Conservation (phyloP, 129 eudicot species). For the Saussurea involucrata region DNA sequence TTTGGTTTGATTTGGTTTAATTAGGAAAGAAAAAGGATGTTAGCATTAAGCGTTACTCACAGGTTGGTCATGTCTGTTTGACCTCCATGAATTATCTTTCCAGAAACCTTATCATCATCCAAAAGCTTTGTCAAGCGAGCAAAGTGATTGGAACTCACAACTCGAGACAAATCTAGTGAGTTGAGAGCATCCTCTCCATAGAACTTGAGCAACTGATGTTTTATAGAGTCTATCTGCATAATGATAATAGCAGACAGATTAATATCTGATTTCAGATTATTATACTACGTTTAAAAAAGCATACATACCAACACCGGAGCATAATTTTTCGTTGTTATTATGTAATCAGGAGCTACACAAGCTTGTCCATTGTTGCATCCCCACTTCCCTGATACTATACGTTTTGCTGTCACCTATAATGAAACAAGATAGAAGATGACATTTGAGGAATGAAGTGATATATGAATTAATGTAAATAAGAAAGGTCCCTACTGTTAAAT, state of each 20-base stretch:
- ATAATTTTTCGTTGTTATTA: conserved; percentile 65
- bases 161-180: conserved; percentile 73
- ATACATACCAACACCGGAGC: conserved; percentile 65
- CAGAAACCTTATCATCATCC: conserved; percentile 73
- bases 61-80: conserved; percentile 54
- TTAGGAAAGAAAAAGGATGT: not conserved
- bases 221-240: conserved; percentile 62
- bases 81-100: conserved; percentile 81
- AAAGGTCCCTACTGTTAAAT: conserved; percentile 47
- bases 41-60: conserved; percentile 47
- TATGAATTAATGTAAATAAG: not conserved
- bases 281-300: not conserved
- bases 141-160: conserved; percentile 66
- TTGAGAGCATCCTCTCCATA: conserved; percentile 74
- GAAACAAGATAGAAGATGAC: not conserved
- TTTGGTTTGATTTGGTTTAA: not conserved
- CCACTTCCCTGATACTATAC: conserved; percentile 72
- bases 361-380: conserved; percentile 84
- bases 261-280: conserved; percentile 1
- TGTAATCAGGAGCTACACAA: conserved; percentile 69
- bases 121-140: conserved; percentile 54
- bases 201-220: conserved; percentile 53
- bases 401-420: conserved; percentile 55
- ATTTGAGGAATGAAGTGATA: not conserved
- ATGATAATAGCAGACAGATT: conserved; percentile 6